A percentile compares a stretch with the other conserved stretches of the same genome.
phyloP scores from a whole-genome alignment of 306 rosid species.

The Ormosia emarginata region DNA sequence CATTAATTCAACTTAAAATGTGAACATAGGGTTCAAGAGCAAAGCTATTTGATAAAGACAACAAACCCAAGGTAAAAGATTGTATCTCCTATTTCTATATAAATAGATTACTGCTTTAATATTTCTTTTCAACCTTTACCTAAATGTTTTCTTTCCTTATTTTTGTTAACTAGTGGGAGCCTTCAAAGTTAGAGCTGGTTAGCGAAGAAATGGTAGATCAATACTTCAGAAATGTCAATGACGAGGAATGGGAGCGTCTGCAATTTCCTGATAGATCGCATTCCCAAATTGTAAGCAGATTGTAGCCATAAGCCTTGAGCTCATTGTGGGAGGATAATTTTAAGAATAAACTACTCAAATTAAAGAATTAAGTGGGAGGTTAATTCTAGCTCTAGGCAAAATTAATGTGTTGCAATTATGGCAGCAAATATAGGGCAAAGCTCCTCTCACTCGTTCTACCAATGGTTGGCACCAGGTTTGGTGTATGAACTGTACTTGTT shows the following conservation, averaged over 20 bases:
- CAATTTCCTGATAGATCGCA: constrained; percentile 13
- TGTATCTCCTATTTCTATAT: not conserved
- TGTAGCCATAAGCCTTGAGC: not conserved
- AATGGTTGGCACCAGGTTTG: no score
- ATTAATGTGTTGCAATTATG: no score
- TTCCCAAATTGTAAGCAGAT: no score
- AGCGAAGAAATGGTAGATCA: constrained; percentile 4
- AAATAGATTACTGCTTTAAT: not conserved
- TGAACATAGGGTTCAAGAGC: constrained; percentile 25
- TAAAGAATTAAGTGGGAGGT: no score
- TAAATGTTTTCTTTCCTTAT: not conserved
- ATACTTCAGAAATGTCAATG: not conserved
- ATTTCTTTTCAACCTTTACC: not conserved
- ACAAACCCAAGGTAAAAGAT: constrained; percentile 20
- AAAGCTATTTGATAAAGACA: constrained; percentile 25
- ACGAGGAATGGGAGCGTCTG: not conserved
- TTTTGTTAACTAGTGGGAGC: constrained; percentile 15
- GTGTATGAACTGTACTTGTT: no score
- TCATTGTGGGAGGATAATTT: not conserved
- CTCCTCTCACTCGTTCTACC: no score
- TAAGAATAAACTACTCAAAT: not conserved
- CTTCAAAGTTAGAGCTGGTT: constrained; percentile 13
- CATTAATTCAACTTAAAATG: not conserved
- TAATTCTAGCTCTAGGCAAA: no score
- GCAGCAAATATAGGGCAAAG: no score